These are phyloP conservation scores for Paraphoma sp. DNA, from an alignment of 2,329 filamentous ascomycete species.

Conservation along the genomic window DNA sequence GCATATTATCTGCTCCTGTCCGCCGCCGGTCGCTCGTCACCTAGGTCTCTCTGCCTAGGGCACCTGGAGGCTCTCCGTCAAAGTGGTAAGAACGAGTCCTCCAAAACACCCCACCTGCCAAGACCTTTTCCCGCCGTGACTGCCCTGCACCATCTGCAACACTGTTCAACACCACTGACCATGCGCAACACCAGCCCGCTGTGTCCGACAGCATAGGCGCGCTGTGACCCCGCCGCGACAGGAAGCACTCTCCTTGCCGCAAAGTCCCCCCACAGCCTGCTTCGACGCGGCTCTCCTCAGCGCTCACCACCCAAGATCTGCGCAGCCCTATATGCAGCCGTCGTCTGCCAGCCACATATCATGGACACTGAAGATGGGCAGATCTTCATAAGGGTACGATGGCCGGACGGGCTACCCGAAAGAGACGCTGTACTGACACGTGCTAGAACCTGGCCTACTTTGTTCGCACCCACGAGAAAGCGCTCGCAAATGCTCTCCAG, in stretches of 20 bases:
- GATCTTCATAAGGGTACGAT: conserved; percentile 81
- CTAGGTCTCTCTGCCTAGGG: conserved; percentile 40
- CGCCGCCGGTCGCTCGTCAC: conserved; percentile 33
- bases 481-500: conserved; percentile 92
- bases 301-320: conserved; percentile 7
- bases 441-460: conserved; percentile 89
- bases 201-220: conserved; percentile 28
- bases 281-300: conserved; percentile 11
- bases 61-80: conserved; percentile 19
- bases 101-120: conserved; percentile 22
- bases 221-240: conserved; percentile 2
- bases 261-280: background rate
- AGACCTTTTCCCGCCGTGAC: conserved; percentile 14
- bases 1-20: conserved; percentile 41
- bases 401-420: background rate
- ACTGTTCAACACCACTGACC: conserved; percentile 31
- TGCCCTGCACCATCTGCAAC: conserved; percentile 5
- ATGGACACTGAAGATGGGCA: conserved; percentile 93
- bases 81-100: conserved; percentile 23
- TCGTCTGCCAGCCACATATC: conserved; percentile 32
- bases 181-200: conserved; percentile 25
- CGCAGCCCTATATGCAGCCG: conserved; percentile 43
- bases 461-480: conserved; percentile 96
- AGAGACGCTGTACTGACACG: conserved; percentile 36
- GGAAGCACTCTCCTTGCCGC: background rate